Evolutionary conservation across 2,329 filamentous ascomycete species (phyloP).

Genomic region (Calonectria fujianensis): DNA sequence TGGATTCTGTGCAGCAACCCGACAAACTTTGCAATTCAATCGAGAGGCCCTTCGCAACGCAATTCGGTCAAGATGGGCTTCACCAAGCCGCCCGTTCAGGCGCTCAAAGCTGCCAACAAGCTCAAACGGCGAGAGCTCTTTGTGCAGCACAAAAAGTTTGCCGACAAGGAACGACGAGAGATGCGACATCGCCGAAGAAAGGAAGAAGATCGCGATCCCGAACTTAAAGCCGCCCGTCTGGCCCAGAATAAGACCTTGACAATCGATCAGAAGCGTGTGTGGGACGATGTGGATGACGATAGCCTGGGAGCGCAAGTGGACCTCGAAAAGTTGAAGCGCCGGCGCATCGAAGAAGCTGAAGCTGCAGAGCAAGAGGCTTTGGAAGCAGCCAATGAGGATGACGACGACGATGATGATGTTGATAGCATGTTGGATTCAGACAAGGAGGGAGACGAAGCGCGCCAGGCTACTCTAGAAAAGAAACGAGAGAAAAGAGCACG

Average conservation of each 20-base stretch:
- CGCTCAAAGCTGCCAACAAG: constrained; percentile 81
- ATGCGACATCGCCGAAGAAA: constrained; percentile 86
- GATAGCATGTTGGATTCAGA: constrained; percentile 89
- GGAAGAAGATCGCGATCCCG: constrained; percentile 89
- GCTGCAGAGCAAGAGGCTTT: constrained; percentile 70
- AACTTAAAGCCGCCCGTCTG: constrained; percentile 82
- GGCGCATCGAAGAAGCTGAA: constrained; percentile 72
- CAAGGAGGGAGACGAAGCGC: constrained; percentile 72
- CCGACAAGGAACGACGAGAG: constrained; percentile 84
- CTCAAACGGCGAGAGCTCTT: constrained; percentile 85
- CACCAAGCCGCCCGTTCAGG: constrained; percentile 59
- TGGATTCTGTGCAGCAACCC: constrained; percentile 30
- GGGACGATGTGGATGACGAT: constrained; percentile 85
- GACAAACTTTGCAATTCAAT: constrained; percentile 11
- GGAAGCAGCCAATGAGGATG: constrained; percentile 66
- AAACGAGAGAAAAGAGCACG: constrained; percentile 67
- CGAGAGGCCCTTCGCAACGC: constrained; percentile 25
- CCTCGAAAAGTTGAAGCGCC: constrained; percentile 75
- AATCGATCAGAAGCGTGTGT: constrained; percentile 90
- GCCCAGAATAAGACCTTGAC: constrained; percentile 87
- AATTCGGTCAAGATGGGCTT: constrained; percentile 56
- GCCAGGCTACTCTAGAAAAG: constrained; percentile 63
- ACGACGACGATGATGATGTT: constrained; percentile 73
- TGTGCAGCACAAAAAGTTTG: constrained; percentile 85
- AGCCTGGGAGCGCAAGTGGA: constrained; percentile 74